Conservation (phyloP, 305 asterid species). For the Fraxinus sp. region DNA sequence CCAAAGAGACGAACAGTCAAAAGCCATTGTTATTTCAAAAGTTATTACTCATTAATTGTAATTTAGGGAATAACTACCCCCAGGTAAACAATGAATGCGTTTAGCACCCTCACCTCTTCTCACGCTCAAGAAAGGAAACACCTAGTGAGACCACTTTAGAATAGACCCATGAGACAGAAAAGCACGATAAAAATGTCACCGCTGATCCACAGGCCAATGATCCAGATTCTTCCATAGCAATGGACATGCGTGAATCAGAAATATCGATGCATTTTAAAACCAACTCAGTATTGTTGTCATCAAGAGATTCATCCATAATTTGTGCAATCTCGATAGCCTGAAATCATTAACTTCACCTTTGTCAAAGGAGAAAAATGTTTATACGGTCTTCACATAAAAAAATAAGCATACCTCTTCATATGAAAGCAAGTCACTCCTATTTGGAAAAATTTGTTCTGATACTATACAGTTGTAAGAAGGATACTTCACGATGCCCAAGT, state of each 20-base stretch:
- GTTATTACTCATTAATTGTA: not conserved
- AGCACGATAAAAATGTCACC: slow-evolving; percentile 54
- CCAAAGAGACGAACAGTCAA: not conserved
- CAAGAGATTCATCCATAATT: slow-evolving; percentile 77
- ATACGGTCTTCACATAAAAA: not conserved
- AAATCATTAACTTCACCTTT: slow-evolving; percentile 22
- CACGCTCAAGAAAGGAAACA: slow-evolving; percentile 79
- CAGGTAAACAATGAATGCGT: not conserved
- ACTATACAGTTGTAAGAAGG: slow-evolving; percentile 77
- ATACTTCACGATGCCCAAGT: slow-evolving; percentile 81
- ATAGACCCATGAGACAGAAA: slow-evolving; percentile 80
- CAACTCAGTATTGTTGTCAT: slow-evolving; percentile 51
- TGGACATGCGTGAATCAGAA: slow-evolving; percentile 50
- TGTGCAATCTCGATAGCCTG: slow-evolving; percentile 94
- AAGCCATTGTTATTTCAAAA: slow-evolving; percentile 4
- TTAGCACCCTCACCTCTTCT: slow-evolving; percentile 57
- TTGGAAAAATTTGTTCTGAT: slow-evolving; percentile 57
- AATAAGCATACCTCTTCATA: slow-evolving; percentile 74
- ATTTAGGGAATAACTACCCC: not conserved
- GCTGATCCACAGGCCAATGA: slow-evolving; percentile 43
- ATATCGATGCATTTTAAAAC: slow-evolving; percentile 70
- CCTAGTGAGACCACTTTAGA: slow-evolving; percentile 90
- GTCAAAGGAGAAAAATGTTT: slow-evolving; percentile 12
- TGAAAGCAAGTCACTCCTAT: slow-evolving; percentile 63
- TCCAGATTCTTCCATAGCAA: slow-evolving; percentile 36